Evolutionary conservation across 495 filamentous ascomycete genomes (phyloP), one percentile per base, ranked within the genome.

Genomic region (Penicillium paradoxum): DNA sequence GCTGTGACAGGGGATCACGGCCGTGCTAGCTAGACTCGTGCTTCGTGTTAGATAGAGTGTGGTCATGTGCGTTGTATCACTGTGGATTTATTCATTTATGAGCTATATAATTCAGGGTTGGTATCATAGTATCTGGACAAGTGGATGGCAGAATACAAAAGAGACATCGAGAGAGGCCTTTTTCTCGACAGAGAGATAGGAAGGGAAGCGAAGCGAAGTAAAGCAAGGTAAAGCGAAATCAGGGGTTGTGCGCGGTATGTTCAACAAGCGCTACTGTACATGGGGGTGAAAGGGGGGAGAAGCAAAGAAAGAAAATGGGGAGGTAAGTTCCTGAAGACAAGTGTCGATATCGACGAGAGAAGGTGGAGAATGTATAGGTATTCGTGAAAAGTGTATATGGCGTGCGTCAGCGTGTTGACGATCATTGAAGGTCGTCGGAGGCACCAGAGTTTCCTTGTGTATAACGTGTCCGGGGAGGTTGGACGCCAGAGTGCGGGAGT

Each of bases 101-200:
- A 15, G 43, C 22, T 38, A 51, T 45, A 51, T 32, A 40, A 24
- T 19, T 36, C 11, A 19, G 24, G 11, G 37, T 38, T 57, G 50
- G 50, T 54, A 57, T 57, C 45, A 47, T 57, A 49, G 49, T 33
- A 54, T 57, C n/a, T 40, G 37, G 41, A 51, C 53, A 8, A 32
- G 41, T 32, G 30, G 19, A 46, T 38, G 21, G 36, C 13, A 17
- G 22, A 33, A 30, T 32, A 29, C 14, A 27, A 15, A 37, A 39
- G 27, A 32, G 29, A 40, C 14, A 33, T 36, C 29, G 2, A 43
- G 36, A 34, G 2, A 15, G n/a, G 19, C 21, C n/a, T 2, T 24
- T 18, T 24, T 29, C 29, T 22, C 14, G 17, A 34, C 13, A 13
- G 9, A 24, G 34, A 36, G 21, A 6, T 14, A 10, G n/a, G 18